These are phyloP conservation scores for Abelmoschus esculentus DNA, from an alignment of 345 rosid species.

Conservation along the genomic window DNA sequence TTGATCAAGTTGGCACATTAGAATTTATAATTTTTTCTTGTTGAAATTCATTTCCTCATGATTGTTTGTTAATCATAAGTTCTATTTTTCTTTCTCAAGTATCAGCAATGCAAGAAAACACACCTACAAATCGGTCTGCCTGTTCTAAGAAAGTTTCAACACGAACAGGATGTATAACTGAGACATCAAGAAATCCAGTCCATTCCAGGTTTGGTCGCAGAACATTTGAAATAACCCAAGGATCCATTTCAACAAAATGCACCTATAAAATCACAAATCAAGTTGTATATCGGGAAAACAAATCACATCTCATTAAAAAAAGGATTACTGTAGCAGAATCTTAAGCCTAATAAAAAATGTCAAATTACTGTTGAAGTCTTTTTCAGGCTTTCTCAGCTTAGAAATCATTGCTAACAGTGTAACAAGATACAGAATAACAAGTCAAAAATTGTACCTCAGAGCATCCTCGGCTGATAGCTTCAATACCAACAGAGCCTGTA, in stretches of 20 bases:
- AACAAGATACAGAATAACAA: background rate
- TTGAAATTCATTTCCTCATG: too few species aligned
- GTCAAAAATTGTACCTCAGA: slow-evolving; percentile 43
- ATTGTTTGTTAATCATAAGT: too few species aligned
- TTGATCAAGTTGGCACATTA: too few species aligned
- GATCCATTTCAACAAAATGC: slow-evolving; percentile 98
- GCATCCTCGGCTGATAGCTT: slow-evolving; percentile 77
- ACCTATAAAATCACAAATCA: slow-evolving; percentile 36
- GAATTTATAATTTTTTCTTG: too few species aligned
- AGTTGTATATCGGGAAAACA: background rate
- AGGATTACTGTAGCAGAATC: background rate
- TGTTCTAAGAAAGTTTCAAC: slow-evolving; percentile 66
- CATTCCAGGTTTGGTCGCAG: slow-evolving; percentile 79
- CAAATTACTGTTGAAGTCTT: background rate
- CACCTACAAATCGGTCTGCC: slow-evolving; percentile 59
- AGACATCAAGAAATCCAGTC: slow-evolving; percentile 76
- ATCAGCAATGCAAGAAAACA: slow-evolving; percentile 8
- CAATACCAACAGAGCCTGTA: slow-evolving; percentile 95
- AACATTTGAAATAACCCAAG: slow-evolving; percentile 83
- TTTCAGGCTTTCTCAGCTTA: background rate
- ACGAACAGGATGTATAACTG: slow-evolving; percentile 64
- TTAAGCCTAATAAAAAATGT: background rate
- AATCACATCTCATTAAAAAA: background rate
- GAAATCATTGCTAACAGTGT: background rate
- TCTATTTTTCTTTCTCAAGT: too few species aligned